These are phyloP conservation scores for Parsonsia alboflavescens DNA, from an alignment of 257 asterid genomes.

Conservation along the genomic window DNA sequence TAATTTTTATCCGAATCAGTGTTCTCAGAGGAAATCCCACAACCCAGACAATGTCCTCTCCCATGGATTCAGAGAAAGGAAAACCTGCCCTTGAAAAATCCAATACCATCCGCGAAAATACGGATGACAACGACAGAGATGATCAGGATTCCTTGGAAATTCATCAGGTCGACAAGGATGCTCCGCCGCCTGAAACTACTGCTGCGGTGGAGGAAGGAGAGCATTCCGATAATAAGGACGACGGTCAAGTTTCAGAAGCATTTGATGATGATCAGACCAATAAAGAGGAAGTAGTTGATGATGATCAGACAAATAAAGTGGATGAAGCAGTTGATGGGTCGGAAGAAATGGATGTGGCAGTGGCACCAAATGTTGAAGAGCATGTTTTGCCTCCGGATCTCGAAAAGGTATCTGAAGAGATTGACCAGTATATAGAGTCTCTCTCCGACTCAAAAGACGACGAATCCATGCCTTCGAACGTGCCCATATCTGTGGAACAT, in stretches of 20 bases:
- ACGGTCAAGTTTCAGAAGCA: slow-evolving; percentile 4
- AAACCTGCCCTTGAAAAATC: slow-evolving; percentile 29
- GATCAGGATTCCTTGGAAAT: slow-evolving; percentile 18
- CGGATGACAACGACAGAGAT: neutral
- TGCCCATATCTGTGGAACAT: slow-evolving; percentile 62
- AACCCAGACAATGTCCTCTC: neutral
- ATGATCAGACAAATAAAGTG: neutral
- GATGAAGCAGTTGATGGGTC: neutral
- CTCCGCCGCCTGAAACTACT: slow-evolving; percentile 7
- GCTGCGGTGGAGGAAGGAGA: slow-evolving; percentile 6
- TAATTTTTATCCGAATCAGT: slow-evolving; percentile 5
- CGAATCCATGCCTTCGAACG: slow-evolving; percentile 34
- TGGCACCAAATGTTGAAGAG: slow-evolving; percentile 6
- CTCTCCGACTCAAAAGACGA: slow-evolving; percentile 17
- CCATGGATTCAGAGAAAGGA: slow-evolving; percentile 46
- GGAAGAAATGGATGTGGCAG: neutral
- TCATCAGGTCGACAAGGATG: neutral
- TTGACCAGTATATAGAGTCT: slow-evolving; percentile 50
- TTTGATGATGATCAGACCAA: neutral
- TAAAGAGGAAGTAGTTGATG: slow-evolving; percentile 10
- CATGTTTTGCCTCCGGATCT: slow-evolving; percentile 67
- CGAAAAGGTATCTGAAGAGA: slow-evolving; percentile 42
- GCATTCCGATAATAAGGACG: neutral
- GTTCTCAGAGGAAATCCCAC: neutral
- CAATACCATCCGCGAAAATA: slow-evolving; percentile 6